Evolutionary conservation across 768 basidiomycete genomes (phyloP).

Genomic region (Leccinellum albellum): DNA sequence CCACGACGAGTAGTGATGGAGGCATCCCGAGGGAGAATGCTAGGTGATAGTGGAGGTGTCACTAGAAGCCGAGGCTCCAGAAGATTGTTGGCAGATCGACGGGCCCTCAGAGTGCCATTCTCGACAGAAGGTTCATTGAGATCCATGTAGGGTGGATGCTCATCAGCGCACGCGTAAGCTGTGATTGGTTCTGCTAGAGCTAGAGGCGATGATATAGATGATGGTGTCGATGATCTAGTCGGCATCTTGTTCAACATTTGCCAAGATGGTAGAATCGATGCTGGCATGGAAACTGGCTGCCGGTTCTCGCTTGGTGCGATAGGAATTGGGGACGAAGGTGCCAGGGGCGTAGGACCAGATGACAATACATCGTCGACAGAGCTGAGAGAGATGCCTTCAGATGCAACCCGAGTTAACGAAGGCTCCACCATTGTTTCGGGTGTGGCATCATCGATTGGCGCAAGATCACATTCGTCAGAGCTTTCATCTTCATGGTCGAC

Average conservation of each 20-base stretch:
- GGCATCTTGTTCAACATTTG: conserved; percentile 45
- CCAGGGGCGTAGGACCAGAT: conserved; percentile 68
- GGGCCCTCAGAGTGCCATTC: conserved; percentile 50
- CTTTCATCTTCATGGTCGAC: conserved; percentile 55
- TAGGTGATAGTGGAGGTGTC: conserved; percentile 71
- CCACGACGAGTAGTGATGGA: conserved; percentile 44
- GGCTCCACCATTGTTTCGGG: conserved; percentile 23
- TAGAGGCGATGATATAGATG: conserved; percentile 83
- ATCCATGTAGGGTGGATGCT: conserved; percentile 60
- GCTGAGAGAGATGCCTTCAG: conserved; percentile 16
- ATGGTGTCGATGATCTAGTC: conserved; percentile 83
- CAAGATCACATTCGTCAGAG: conserved; percentile 41
- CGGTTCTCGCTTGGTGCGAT: conserved; percentile 21
- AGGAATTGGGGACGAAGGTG: conserved; percentile 45
- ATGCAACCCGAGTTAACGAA: conserved; percentile 5
- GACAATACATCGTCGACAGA: conserved; percentile 32
- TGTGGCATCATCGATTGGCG: conserved; percentile 25
- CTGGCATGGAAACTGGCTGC: conserved; percentile 30
- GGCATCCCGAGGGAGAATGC: conserved; percentile 52
- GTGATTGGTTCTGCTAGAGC: conserved; percentile 83
- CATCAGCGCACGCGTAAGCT: conserved; percentile 59
- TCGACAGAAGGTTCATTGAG: conserved; percentile 49
- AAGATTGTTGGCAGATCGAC: conserved; percentile 64
- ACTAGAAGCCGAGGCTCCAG: conserved; percentile 61
- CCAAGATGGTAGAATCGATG: conserved; percentile 46